These are phyloP conservation scores for Trichopus zeylanicus DNA, from an alignment of 116 monocot genomes.

Conservation along the genomic window DNA sequence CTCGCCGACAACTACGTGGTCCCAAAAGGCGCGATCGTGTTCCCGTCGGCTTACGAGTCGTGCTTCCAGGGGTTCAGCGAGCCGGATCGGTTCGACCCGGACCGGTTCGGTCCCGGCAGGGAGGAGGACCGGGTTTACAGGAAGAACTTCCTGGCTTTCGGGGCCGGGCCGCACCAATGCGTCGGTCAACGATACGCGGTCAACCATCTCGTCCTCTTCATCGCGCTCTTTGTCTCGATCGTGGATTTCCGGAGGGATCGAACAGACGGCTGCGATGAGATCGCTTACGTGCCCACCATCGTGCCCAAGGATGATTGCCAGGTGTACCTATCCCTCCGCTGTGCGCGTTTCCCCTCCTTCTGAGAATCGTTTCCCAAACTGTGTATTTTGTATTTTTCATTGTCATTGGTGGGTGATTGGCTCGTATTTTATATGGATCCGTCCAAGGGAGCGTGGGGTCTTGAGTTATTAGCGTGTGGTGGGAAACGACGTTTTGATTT, in stretches of 20 bases:
- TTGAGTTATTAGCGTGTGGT: too few relatives aligned
- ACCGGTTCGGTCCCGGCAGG: conserved; percentile 54
- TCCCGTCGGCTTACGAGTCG: conserved; percentile 71
- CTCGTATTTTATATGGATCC: too few relatives aligned
- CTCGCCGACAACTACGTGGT: conserved; percentile 79
- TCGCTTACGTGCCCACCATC: conserved; percentile 77
- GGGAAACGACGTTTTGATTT: too few relatives aligned
- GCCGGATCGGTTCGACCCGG: conserved; percentile 81
- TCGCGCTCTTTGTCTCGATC: conserved; percentile 69
- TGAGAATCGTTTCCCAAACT: too few relatives aligned
- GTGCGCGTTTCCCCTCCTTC: conserved; percentile 17
- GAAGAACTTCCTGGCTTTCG: conserved; percentile 76
- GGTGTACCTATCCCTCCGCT: conserved; percentile 40
- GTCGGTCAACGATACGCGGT: conserved; percentile 86
- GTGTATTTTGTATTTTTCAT: too few relatives aligned
- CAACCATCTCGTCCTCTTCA: conserved; percentile 74
- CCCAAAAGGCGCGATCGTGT: conserved; percentile 87
- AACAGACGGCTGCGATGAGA: conserved; percentile 63
- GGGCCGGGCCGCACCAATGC: conserved; percentile 91
- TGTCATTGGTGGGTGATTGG: too few relatives aligned
- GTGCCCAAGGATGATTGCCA: conserved; percentile 73
- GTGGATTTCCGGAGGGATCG: conserved; percentile 51
- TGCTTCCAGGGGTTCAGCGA: conserved; percentile 85
- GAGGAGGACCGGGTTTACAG: conserved; percentile 61
- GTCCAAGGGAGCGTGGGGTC: too few relatives aligned